Evolutionary conservation across 2,329 filamentous ascomycete species (phyloP).

Genomic region (Hymenoscyphus linearis): DNA sequence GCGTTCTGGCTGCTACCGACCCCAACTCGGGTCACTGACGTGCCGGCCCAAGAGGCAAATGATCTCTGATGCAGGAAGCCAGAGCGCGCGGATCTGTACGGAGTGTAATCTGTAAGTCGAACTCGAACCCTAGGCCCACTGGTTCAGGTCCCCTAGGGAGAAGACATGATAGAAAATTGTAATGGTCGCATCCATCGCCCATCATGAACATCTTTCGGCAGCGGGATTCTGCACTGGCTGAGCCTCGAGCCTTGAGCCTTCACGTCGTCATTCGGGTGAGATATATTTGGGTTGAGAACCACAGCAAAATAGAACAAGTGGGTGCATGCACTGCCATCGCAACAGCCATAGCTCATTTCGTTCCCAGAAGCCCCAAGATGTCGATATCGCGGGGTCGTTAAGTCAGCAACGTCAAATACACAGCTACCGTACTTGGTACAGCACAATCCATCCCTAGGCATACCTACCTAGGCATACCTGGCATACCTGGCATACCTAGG

Average conservation of each 20-base stretch:
- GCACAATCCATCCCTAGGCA: too few relatives aligned
- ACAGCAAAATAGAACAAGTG: neutral
- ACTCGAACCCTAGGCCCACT: neutral
- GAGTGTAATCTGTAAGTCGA: too few relatives aligned
- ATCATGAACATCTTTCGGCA: neutral
- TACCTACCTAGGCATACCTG: too few relatives aligned
- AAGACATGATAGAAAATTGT: neutral
- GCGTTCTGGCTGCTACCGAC: neutral
- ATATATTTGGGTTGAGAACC: neutral
- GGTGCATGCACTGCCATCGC: neutral
- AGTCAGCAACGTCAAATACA: neutral
- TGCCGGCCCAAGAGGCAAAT: neutral
- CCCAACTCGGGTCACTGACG: neutral
- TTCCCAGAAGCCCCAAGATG: neutral
- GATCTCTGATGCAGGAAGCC: constrained; percentile 12
- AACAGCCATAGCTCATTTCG: neutral
- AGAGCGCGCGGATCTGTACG: constrained; percentile 1
- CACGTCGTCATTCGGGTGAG: neutral
- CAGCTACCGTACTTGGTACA: too few relatives aligned
- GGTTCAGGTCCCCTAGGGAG: neutral
- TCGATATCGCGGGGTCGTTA: neutral
- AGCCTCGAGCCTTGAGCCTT: neutral
- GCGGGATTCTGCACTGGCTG: neutral
- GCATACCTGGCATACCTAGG: too few relatives aligned
- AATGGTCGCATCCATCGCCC: neutral